A percentile compares a stretch with the other conserved stretches of the same genome.
These are phyloP conservation scores for Phlebopus sp. DNA, from an alignment of 1,284 basidiomycete genomes.

Conservation along the genomic window DNA sequence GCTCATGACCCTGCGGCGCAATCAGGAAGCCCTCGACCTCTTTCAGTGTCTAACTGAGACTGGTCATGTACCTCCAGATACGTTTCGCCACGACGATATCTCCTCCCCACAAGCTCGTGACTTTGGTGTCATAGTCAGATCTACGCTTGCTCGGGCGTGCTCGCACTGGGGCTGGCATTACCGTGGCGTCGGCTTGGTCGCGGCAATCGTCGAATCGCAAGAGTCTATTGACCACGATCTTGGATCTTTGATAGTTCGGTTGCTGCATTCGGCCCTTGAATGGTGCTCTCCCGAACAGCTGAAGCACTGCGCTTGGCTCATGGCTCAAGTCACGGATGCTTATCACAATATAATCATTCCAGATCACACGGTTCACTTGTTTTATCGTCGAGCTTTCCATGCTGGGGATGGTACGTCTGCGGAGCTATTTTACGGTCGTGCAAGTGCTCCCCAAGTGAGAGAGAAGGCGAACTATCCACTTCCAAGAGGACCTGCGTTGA, in stretches of 20 bases:
- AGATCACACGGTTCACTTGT: slow-evolving; percentile 39
- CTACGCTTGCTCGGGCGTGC: slow-evolving; percentile 46
- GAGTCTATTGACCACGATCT: slow-evolving; percentile 28
- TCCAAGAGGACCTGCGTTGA: slow-evolving; percentile 43
- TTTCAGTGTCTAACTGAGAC: slow-evolving; percentile 41
- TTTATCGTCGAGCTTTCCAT: slow-evolving; percentile 41
- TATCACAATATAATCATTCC: slow-evolving; percentile 36
- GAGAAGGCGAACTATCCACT: slow-evolving; percentile 41
- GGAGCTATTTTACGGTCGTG: slow-evolving; percentile 40
- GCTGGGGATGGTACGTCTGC: slow-evolving; percentile 32
- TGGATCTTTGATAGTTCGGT: slow-evolving; percentile 29
- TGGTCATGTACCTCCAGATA: slow-evolving; percentile 36
- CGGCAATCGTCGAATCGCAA: slow-evolving; percentile 32
- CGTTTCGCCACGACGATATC: slow-evolving; percentile 34
- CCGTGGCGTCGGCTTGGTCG: slow-evolving; percentile 39
- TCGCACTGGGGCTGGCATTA: slow-evolving; percentile 48
- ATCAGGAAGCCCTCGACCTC: slow-evolving; percentile 38
- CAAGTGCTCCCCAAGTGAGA: slow-evolving; percentile 33
- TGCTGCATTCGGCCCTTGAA: slow-evolving; percentile 40
- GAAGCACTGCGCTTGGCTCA: slow-evolving; percentile 32
- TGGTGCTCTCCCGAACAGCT: slow-evolving; percentile 28
- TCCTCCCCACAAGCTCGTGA: slow-evolving; percentile 35
- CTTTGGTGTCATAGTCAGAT: slow-evolving; percentile 43
- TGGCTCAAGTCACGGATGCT: slow-evolving; percentile 28
- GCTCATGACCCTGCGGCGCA: slow-evolving; percentile 32